Percentiles rank a stretch among this genome's conserved stretches.
These are phyloP conservation scores for Mycena floridula DNA, from an alignment of 768 basidiomycete genomes.

Conservation along the genomic window DNA sequence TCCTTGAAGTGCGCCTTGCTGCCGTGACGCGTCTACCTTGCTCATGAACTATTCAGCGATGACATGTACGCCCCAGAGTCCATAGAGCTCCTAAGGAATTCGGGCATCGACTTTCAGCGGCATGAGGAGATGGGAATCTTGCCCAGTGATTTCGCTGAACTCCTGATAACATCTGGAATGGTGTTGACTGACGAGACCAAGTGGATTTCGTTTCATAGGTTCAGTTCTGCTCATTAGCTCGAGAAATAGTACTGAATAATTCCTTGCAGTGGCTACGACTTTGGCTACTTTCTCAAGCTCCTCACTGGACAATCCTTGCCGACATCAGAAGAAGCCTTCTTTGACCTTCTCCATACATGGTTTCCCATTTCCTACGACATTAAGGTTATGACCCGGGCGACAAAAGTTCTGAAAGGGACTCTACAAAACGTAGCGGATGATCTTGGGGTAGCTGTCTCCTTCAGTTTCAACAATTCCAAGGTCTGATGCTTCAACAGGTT, in stretches of 20 bases:
- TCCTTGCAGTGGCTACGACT: conserved; percentile 85
- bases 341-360: conserved; percentile 80
- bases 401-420: conserved; percentile 81
- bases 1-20: conserved; percentile 64
- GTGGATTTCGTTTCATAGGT: conserved; percentile 99
- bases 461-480: background rate
- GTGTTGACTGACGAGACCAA: conserved; percentile 83
- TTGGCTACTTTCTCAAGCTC: conserved; percentile 96
- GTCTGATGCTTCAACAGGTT: conserved; percentile 53
- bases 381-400: conserved; percentile 90
- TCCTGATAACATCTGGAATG: conserved; percentile 94
- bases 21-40: no score
- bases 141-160: conserved; percentile 93
- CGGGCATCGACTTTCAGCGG: conserved; percentile 92
- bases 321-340: conserved; percentile 84
- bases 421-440: conserved; percentile 96
- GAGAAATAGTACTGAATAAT: conserved; percentile 5
- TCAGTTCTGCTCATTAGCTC: conserved; percentile 1
- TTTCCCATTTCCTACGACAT: conserved; percentile 97
- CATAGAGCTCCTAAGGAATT: conserved; percentile 89
- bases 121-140: conserved; percentile 89
- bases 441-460: conserved; percentile 47
- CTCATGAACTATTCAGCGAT: conserved; percentile 55
- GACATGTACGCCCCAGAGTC: conserved; percentile 99
- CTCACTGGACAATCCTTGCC: conserved; percentile 84